Evolutionary conservation across 2,329 filamentous ascomycete species (phyloP).

Genomic region (Cladosporium cucumerinum): DNA sequence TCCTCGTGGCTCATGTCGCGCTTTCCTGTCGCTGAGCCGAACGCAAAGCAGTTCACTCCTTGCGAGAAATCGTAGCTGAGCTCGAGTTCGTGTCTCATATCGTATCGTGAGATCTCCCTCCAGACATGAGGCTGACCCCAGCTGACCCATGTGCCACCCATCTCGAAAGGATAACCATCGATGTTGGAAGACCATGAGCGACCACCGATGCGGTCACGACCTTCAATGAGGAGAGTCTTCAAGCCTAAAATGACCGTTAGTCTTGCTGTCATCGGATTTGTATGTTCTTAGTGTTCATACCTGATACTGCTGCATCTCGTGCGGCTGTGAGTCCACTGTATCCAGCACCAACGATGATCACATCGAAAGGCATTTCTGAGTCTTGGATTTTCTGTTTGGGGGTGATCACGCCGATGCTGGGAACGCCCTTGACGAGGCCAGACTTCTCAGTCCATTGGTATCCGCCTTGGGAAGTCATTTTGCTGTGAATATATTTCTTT

Average conservation of each 20-base stretch:
- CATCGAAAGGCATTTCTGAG: neutral
- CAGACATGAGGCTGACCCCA: constrained; percentile 32
- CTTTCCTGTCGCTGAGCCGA: neutral
- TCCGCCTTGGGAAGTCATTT: neutral
- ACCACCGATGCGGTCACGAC: constrained; percentile 49
- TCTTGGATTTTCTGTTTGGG: constrained; percentile 15
- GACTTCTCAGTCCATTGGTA: neutral
- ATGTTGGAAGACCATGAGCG: constrained; percentile 48
- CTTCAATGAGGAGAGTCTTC: constrained; percentile 46
- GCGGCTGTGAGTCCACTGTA: constrained; percentile 45
- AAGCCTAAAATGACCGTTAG: constrained; percentile 20
- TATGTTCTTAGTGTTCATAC: constrained; percentile 33
- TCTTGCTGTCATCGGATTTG: neutral
- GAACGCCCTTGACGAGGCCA: neutral
- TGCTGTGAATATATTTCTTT: neutral
- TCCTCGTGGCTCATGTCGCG: neutral
- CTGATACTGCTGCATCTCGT: constrained; percentile 39
- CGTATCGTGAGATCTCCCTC: constrained; percentile 31
- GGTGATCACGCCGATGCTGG: neutral
- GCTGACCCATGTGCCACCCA: constrained; percentile 51
- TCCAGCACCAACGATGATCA: constrained; percentile 44
- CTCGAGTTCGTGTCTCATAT: neutral
- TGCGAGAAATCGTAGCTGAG: neutral
- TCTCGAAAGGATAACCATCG: constrained; percentile 45
- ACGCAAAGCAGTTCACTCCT: neutral